These are phyloP conservation scores for Microascus cirrosus DNA, from an alignment of 2,329 filamentous ascomycete species.

Conservation along the genomic window DNA sequence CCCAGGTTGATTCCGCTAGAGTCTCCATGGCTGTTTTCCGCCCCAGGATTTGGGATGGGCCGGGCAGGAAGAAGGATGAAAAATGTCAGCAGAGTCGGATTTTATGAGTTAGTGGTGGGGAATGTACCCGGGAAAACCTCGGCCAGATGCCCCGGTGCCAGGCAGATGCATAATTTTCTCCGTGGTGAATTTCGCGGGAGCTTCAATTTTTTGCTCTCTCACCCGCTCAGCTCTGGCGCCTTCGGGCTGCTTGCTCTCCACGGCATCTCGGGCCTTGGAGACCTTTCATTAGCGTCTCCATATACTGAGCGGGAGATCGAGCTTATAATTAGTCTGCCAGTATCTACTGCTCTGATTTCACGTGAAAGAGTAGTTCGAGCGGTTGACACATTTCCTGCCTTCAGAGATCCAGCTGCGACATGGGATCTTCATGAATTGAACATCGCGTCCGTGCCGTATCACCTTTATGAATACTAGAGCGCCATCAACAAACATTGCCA, in stretches of 20 bases:
- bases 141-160: background rate
- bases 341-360: conserved; percentile 81
- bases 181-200: background rate
- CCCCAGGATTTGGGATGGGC: background rate
- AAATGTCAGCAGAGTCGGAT: conserved; percentile 5
- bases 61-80: conserved; percentile 10
- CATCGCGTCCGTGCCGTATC: background rate
- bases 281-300: conserved; percentile 44
- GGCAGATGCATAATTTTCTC: background rate
- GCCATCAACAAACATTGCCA: background rate
- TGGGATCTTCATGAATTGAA: too few species aligned
- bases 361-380: conserved; percentile 78
- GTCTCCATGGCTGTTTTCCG: conserved; percentile 50
- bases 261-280: conserved; percentile 13
- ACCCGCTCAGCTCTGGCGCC: conserved; percentile 7
- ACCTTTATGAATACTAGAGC: background rate
- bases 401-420: background rate
- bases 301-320: conserved; percentile 51
- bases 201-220: background rate
- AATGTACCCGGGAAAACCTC: background rate
- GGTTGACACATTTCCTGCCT: conserved; percentile 54
- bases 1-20: conserved; percentile 63
- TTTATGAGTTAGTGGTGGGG: background rate
- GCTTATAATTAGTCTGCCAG: conserved; percentile 45
- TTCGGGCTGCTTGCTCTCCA: conserved; percentile 1